Evolutionary conservation across 2,329 filamentous ascomycete species (phyloP).

Genomic region (Alternaria sp.): DNA sequence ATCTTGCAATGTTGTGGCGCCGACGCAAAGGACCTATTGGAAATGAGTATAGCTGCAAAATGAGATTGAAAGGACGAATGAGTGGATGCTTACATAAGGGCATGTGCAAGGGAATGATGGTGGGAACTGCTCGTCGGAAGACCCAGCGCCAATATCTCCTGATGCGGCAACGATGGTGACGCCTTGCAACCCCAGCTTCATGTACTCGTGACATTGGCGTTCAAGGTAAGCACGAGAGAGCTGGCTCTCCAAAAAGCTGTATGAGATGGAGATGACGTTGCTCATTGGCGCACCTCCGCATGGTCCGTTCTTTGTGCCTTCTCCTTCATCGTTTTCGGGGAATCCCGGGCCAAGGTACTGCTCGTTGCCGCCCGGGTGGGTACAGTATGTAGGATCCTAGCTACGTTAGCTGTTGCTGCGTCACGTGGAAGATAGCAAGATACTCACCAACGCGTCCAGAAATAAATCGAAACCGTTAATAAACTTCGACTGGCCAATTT

Average conservation of each 20-base stretch:
- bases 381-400: conserved; percentile 26
- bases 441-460: conserved; percentile 20
- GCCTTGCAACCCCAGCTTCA: conserved; percentile 53
- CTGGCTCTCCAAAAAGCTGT: conserved; percentile 61
- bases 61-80: background rate
- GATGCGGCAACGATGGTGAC: conserved; percentile 57
- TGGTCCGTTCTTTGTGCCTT: conserved; percentile 40
- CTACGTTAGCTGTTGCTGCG: conserved; percentile 1
- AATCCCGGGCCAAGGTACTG: background rate
- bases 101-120: conserved; percentile 69
- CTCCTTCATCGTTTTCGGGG: conserved; percentile 12
- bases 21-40: conserved; percentile 60
- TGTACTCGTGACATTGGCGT: conserved; percentile 56
- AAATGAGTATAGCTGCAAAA: background rate
- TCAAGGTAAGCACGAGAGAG: conserved; percentile 56
- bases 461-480: conserved; percentile 25
- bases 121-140: conserved; percentile 50
- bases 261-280: conserved; percentile 60
- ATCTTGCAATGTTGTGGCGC: conserved; percentile 54
- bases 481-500: conserved; percentile 17
- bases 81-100: conserved; percentile 58
- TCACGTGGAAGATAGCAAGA: too few relatives aligned
- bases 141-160: conserved; percentile 48
- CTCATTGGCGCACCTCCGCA: conserved; percentile 53
- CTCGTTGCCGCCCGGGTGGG: conserved; percentile 22